Conservation (phyloP, 192 early-diverging fungal species). For the Irineochytrium annulatum region DNA sequence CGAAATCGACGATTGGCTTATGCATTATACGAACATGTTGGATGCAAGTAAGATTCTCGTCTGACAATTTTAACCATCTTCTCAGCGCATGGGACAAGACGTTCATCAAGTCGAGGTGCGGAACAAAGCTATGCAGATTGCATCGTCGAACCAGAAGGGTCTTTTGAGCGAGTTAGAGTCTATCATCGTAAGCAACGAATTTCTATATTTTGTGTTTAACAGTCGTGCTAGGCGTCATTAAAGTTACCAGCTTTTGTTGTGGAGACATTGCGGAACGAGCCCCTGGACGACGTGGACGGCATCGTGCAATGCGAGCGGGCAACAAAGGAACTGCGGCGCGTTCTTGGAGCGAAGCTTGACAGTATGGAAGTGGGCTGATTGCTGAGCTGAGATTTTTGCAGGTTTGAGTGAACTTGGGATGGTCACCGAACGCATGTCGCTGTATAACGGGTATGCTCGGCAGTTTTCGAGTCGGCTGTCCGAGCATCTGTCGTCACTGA, state of each 20-base stretch:
- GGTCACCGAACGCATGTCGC: conserved; percentile 34
- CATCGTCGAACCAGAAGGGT: conserved; percentile 82
- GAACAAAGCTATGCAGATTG: conserved; percentile 86
- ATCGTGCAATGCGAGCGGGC: conserved; percentile 46
- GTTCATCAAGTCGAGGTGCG: conserved; percentile 91
- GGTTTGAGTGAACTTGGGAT: conserved; percentile 32
- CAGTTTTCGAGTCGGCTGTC: conserved; percentile 42
- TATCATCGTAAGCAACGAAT: conserved; percentile 52
- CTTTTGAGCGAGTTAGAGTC: conserved; percentile 82
- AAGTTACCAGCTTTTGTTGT: conserved; percentile 35
- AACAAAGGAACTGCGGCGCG: conserved; percentile 27
- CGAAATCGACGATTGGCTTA: conserved; percentile 82
- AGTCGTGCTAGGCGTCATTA: conserved; percentile 18
- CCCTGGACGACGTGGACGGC: conserved; percentile 39
- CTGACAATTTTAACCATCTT: background rate
- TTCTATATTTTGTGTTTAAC: background rate
- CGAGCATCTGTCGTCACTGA: conserved; percentile 30
- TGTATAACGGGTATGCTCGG: conserved; percentile 39
- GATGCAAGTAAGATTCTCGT: conserved; percentile 51
- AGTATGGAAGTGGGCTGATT: conserved; percentile 15
- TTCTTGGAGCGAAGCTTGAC: conserved; percentile 30
- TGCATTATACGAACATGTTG: conserved; percentile 78
- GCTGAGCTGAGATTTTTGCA: conserved; percentile 4
- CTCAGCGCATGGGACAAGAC: conserved; percentile 87
- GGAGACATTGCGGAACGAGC: conserved; percentile 44